Evolutionary conservation across 352 stramenopile genomes (phyloP), one percentile per base, ranked within the genome.

Genomic region (Globisporangium rhizosaccharum): DNA sequence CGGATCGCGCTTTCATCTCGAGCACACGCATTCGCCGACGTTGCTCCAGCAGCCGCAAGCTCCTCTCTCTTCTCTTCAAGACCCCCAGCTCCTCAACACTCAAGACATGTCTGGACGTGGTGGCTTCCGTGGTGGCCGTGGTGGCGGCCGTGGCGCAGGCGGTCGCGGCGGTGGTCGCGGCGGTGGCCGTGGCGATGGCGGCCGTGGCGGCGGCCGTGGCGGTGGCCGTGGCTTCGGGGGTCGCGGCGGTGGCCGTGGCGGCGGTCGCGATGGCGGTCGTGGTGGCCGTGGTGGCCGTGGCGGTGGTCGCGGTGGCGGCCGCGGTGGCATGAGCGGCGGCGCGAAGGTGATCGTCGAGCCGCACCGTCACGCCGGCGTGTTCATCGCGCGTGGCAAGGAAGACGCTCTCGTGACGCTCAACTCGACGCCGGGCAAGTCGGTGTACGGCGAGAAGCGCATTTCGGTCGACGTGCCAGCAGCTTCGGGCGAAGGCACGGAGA

Each of bases 401-500:
- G 97, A 99, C 82, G 96, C 96, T 18, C 79, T 99, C 33, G 97
- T 99, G 58, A 99, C 97, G 33, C 88, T 99, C 56, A 99, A 99
- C 79, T 97, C 92, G 63, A 98, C 97, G 28, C 97, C 97, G 30
- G 97, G 97, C 70, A 98, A 99, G 84, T 91, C 68, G n/a, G 97
- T 99, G 41, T 99, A 99, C 80, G 97, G 97, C 61, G 97, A 99
- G 78, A 99, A 99, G 84, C 85, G 96, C 68, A 99, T 99, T 65
- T 98, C 88, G 51, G 97, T 99, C 2, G 97, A 99, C 57, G 94
- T 96, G 41, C 87, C 95, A 8, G 75, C 88, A 14, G 88, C 92
- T 44, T 87, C 82, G 51, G 83, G 90, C 44, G 89, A 96, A 64
- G 86, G 88, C 56, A 89, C 89, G 0, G 90, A 96, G 65, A 99